Conservation (phyloP, 768 basidiomycete genomes). For the Suillus subluteus region DNA sequence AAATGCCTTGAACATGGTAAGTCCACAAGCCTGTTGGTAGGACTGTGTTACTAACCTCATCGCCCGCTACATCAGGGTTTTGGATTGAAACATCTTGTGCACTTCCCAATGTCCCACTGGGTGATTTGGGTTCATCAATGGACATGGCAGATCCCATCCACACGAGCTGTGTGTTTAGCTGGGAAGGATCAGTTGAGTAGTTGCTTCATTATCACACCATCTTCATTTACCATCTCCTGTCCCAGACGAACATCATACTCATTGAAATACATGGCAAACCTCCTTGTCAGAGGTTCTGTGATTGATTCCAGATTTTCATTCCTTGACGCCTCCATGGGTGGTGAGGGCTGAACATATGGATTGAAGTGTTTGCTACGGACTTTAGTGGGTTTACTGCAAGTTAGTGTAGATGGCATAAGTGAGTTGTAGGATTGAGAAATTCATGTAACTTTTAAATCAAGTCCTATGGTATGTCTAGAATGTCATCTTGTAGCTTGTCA, state of each 20-base stretch:
- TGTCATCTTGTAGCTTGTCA: rapidly evolving
- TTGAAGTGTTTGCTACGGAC: neutral
- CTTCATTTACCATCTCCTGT: neutral
- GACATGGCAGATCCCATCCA: no score
- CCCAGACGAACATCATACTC: no score
- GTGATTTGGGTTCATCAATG: neutral
- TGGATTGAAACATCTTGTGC: neutral
- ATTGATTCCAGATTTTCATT: neutral
- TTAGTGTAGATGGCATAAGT: neutral
- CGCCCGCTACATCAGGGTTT: neutral
- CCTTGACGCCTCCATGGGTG: neutral
- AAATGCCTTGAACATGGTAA: neutral
- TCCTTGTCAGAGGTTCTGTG: neutral
- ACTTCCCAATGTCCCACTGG: neutral
- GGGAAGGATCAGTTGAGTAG: neutral
- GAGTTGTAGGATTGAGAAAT: neutral
- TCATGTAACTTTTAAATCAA: neutral
- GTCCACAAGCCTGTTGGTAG: neutral
- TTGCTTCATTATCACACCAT: neutral
- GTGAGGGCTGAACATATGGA: no score
- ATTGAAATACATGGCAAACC: neutral
- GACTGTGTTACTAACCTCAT: neutral
- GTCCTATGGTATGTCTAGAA: neutral
- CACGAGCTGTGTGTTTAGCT: neutral
- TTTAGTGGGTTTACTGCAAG: no score